phyloP scores from a whole-genome alignment of 208 protist species.

The Leishmania major region DNA sequence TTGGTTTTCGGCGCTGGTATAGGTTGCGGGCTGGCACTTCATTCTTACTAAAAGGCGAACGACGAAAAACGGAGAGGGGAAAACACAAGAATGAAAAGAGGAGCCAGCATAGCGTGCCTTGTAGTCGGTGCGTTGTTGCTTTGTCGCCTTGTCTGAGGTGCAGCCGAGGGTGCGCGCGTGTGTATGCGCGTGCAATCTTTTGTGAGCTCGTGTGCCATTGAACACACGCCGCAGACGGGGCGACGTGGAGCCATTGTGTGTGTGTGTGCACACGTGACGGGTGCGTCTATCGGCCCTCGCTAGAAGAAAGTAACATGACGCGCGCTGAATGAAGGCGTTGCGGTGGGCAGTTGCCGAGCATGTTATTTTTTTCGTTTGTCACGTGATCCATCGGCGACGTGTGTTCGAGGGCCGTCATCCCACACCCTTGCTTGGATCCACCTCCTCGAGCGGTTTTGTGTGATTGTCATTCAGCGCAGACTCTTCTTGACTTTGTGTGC shows the following conservation, averaged over 20 bases:
- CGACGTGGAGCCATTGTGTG: background rate
- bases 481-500: background rate
- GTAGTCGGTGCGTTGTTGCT: background rate
- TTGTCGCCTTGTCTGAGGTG: slow-evolving; percentile 1
- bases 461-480: background rate
- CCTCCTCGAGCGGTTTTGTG: background rate
- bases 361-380: background rate
- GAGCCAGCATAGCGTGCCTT: background rate
- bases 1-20: background rate
- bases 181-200: background rate
- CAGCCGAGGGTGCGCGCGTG: background rate
- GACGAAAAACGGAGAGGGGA: background rate
- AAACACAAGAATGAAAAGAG: background rate
- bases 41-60: background rate
- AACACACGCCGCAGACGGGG: background rate
- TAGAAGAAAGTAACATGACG: background rate
- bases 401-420: background rate
- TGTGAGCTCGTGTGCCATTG: background rate
- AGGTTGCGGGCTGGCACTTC: background rate
- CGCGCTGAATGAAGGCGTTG: background rate
- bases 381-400: background rate
- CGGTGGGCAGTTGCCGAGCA: no score
- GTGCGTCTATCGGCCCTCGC: background rate
- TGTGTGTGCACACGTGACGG: background rate
- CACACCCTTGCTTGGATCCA: background rate